These are phyloP conservation scores for Didymella glomerata DNA, from an alignment of 2,329 filamentous ascomycete genomes.

Conservation along the genomic window DNA sequence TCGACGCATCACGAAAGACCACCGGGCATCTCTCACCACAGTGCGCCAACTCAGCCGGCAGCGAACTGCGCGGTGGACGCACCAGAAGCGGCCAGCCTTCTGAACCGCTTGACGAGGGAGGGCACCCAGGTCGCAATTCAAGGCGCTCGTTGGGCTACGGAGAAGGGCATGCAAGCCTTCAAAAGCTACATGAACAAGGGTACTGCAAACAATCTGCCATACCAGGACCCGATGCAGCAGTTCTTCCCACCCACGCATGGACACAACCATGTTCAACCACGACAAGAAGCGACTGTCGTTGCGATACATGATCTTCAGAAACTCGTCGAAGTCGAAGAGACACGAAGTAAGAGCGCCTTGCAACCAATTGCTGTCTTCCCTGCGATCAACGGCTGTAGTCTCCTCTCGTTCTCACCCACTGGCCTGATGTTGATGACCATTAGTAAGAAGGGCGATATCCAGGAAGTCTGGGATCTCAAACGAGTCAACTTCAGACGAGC, in stretches of 20 bases:
- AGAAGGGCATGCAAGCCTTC: slow-evolving; percentile 79
- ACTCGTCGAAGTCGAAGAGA: slow-evolving; percentile 59
- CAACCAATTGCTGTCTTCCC: slow-evolving; percentile 76
- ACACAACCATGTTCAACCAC: slow-evolving; percentile 62
- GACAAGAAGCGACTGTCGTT: slow-evolving; percentile 73
- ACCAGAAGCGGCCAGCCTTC: slow-evolving; percentile 74
- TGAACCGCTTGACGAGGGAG: slow-evolving; percentile 80
- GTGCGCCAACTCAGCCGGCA: slow-evolving; percentile 73
- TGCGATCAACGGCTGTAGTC: slow-evolving; percentile 78
- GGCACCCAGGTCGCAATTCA: slow-evolving; percentile 81
- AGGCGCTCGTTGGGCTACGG: slow-evolving; percentile 77
- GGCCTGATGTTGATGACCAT: slow-evolving; percentile 79
- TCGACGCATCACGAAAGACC: slow-evolving; percentile 60
- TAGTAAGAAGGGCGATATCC: slow-evolving; percentile 83
- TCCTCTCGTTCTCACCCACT: slow-evolving; percentile 78
- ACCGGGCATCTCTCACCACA: slow-evolving; percentile 66
- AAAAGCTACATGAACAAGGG: slow-evolving; percentile 78
- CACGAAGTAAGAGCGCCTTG: slow-evolving; percentile 59
- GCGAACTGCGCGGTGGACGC: slow-evolving; percentile 74
- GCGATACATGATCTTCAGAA: slow-evolving; percentile 76
- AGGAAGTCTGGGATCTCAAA: slow-evolving; percentile 83
- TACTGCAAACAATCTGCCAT: slow-evolving; percentile 33
- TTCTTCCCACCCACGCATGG: slow-evolving; percentile 82
- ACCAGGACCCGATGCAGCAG: slow-evolving; percentile 53
- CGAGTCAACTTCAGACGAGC: slow-evolving; percentile 58